Evolutionary conservation across 1,284 basidiomycete genomes (phyloP).

Genomic region (Prillingera fragicola): DNA sequence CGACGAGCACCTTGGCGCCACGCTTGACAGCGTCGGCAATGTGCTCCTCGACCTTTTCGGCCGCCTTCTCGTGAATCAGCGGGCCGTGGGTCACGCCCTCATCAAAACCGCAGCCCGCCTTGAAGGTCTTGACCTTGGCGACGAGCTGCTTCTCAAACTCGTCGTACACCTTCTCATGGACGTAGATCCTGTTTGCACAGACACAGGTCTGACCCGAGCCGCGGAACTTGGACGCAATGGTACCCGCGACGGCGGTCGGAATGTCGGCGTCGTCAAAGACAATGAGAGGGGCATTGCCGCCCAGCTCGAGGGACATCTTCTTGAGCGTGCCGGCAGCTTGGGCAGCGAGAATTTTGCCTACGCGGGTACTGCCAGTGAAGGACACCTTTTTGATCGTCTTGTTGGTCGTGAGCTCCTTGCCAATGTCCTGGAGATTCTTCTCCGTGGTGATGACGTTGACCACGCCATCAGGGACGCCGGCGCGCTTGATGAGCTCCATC

Average conservation of each 20-base stretch:
- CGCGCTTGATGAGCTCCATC: conserved; percentile 66
- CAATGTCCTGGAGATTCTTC: conserved; percentile 38
- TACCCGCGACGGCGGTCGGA: conserved; percentile 87
- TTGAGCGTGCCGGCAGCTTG: conserved; percentile 84
- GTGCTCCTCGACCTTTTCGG: conserved; percentile 82
- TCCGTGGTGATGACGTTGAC: conserved; percentile 79
- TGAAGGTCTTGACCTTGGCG: conserved; percentile 70
- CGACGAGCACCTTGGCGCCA: conserved; percentile 82
- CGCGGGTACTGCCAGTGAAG: conserved; percentile 84
- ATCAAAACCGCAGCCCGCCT: conserved; percentile 83
- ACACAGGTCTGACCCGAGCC: conserved; percentile 75
- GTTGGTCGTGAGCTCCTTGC: conserved; percentile 45
- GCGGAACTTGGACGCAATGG: conserved; percentile 86
- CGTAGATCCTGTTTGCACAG: conserved; percentile 46
- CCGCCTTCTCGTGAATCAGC: conserved; percentile 77
- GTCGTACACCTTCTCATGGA: conserved; percentile 46
- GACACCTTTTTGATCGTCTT: conserved; percentile 63
- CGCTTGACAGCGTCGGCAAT: conserved; percentile 74
- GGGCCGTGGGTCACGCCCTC: conserved; percentile 84
- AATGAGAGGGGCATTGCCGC: conserved; percentile 45
- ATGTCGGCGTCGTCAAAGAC: conserved; percentile 96
- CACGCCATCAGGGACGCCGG: conserved; percentile 89
- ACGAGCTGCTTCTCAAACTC: conserved; percentile 43
- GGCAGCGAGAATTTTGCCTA: conserved; percentile 82
- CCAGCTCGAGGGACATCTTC: conserved; percentile 74